These are phyloP conservation scores for Flaveria sonorensis DNA, from an alignment of 129 eudicot genomes.

Conservation along the genomic window DNA sequence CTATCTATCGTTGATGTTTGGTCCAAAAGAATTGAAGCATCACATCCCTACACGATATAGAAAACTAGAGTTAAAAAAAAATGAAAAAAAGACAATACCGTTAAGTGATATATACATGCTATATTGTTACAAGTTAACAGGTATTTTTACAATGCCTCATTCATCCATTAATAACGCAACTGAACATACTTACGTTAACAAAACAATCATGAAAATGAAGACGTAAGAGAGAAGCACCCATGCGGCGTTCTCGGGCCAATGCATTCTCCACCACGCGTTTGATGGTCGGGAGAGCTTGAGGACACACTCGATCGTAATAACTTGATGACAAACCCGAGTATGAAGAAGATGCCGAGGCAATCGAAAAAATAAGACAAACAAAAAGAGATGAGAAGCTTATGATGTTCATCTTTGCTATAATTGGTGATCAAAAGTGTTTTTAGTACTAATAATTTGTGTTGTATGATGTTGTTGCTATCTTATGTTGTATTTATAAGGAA, in stretches of 20 bases:
- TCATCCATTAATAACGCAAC: not conserved
- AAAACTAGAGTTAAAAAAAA: not conserved
- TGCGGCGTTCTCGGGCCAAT: conserved; percentile 43
- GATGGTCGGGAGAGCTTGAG: conserved; percentile 45
- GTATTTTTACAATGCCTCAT: not conserved
- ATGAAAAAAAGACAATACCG: not conserved
- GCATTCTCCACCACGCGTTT: conserved; percentile 49
- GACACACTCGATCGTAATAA: conserved; percentile 44
- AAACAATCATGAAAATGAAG: conserved; percentile 64
- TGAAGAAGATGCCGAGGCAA: conserved; percentile 8
- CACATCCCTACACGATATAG: conserved; percentile 44
- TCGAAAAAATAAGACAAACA: not conserved
- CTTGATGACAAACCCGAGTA: conserved; percentile 27
- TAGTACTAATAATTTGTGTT: conserved; percentile 3
- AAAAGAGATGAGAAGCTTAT: conserved; percentile 15
- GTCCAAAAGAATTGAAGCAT: conserved; percentile 48
- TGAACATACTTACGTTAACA: conserved; percentile 31
- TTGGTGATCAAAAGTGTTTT: not conserved
- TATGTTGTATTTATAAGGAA: conserved; percentile 17
- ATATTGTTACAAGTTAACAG: not conserved
- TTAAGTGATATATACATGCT: not conserved
- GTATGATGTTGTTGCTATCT: not conserved
- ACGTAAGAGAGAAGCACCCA: conserved; percentile 57
- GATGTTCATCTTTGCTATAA: conserved; percentile 22
- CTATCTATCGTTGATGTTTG: conserved; percentile 36